phyloP scores from a whole-genome alignment of 2,329 filamentous ascomycete genomes.

The Aureobasidium zeae region DNA sequence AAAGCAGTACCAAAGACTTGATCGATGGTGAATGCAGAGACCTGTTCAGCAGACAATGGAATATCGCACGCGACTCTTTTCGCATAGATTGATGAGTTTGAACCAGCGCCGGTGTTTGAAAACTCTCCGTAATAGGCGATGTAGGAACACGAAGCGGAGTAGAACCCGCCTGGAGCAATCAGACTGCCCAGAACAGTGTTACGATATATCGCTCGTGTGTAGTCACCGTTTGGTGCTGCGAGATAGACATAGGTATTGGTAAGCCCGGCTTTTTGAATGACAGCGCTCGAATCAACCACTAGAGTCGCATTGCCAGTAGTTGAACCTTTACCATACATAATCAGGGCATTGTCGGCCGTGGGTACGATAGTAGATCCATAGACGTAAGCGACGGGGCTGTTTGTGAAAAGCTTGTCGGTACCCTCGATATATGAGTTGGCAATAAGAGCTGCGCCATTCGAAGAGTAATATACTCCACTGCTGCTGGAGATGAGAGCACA shows the following conservation, averaged over 20 bases:
- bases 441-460: conserved; percentile 31
- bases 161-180: conserved; percentile 32
- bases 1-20: conserved; percentile 31
- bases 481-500: conserved; percentile 37
- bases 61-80: conserved; percentile 30
- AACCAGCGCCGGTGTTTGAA: conserved; percentile 33
- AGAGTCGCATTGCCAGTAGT: conserved; percentile 18
- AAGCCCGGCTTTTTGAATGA: conserved; percentile 15
- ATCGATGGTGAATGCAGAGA: conserved; percentile 30
- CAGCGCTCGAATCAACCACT: conserved; percentile 17
- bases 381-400: conserved; percentile 35
- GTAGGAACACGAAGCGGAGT: conserved; percentile 21
- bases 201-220: conserved; percentile 35
- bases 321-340: conserved; percentile 21
- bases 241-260: conserved; percentile 32
- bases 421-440: conserved; percentile 40
- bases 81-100: conserved; percentile 29
- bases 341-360: conserved; percentile 27
- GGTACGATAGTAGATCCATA: conserved; percentile 37
- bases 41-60: conserved; percentile 27
- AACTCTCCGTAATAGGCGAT: conserved; percentile 36
- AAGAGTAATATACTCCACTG: conserved; percentile 23
- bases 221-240: conserved; percentile 33
- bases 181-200: conserved; percentile 32
- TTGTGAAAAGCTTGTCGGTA: conserved; percentile 35